These are phyloP conservation scores for Cytidiella melzeri DNA, from an alignment of 768 basidiomycete genomes.

Conservation along the genomic window DNA sequence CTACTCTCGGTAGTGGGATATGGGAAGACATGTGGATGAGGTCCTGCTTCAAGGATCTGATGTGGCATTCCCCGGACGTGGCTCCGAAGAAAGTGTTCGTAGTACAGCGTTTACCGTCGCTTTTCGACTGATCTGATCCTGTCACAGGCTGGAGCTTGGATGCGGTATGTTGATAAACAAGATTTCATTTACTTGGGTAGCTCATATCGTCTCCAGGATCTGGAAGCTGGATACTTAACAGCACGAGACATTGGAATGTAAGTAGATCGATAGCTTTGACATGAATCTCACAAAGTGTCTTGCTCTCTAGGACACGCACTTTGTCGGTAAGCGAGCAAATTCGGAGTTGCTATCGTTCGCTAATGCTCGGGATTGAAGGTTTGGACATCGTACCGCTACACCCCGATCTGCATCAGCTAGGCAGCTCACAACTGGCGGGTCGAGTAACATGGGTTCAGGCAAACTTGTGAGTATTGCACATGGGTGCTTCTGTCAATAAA, in stretches of 20 bases:
- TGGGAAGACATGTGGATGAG: constrained; percentile 55
- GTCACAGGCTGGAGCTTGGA: constrained; percentile 57
- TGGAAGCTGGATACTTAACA: constrained; percentile 69
- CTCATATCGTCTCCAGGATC: constrained; percentile 38
- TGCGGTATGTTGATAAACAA: constrained; percentile 46
- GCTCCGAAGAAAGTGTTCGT: constrained; percentile 60
- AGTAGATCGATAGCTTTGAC: constrained; percentile 7
- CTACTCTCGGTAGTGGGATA: constrained; percentile 62
- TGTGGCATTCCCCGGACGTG: constrained; percentile 58
- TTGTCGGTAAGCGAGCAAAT: constrained; percentile 45
- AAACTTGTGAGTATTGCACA: constrained; percentile 51
- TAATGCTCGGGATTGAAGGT: constrained; percentile 31
- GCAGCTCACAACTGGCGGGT: constrained; percentile 47
- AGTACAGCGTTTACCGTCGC: too few species aligned
- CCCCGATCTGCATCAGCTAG: constrained; percentile 57
- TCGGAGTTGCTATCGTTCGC: not conserved
- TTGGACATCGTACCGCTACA: constrained; percentile 69
- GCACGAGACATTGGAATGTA: constrained; percentile 60
- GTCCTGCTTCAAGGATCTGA: constrained; percentile 42
- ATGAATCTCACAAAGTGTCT: not conserved
- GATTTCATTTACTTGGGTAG: not conserved
- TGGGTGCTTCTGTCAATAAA: constrained; percentile 10
- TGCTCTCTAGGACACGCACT: constrained; percentile 42
- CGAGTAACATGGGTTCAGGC: constrained; percentile 68
- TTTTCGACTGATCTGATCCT: not conserved